Evolutionary conservation across 495 filamentous ascomycete genomes (phyloP), one percentile per base, ranked within the genome.

Genomic region (Jackrogersella multiformis): DNA sequence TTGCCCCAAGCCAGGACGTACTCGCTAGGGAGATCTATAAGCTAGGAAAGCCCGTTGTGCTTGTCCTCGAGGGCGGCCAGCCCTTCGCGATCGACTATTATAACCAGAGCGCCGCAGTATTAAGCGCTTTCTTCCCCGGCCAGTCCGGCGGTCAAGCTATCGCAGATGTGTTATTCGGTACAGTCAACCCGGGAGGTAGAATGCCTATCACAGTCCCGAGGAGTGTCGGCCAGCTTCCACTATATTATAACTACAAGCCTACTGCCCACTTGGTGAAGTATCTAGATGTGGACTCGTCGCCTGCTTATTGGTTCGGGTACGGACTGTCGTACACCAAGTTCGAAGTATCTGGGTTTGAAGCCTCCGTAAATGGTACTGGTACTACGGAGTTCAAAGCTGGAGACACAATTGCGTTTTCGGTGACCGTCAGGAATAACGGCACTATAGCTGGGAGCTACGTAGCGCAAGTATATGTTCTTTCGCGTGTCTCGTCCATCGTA

Each of bases 131-230:
- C 48, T 82, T 80, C 48, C 77, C 77, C 0, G 80, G 80, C 12
- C 78, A 82, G 55, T 65, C 79, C 32, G 81, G 82, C 24, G 81
- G 82, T 0, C 82, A 84, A 41, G 82, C 82, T 16, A 74, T 83
- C 24, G 74, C 78, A 0, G 77, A 84, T 63, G 74, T 78, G 6
- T 63, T 84, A 7, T 82, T 82, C 53, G 82, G 82, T 1, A 55
- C 56, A 2, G 73, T 76, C 4, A 82, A 77, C 35, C 82, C 82
- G 0, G 80, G 79, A 6, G 82, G 81, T 8, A 62, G 76, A 16
- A 68, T 80, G 34, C 74, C 79, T 1, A 68, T 80, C 32, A 77
- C 74, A 4, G 69, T 80, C 9, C 78, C 79, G 12, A 70, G 68
- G 26, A 63, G 74, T 28, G 74, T 74, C 5, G 76, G 77, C 49